Conservation (phyloP, 2,329 filamentous ascomycete genomes). For the Penicillium corylophilum region DNA sequence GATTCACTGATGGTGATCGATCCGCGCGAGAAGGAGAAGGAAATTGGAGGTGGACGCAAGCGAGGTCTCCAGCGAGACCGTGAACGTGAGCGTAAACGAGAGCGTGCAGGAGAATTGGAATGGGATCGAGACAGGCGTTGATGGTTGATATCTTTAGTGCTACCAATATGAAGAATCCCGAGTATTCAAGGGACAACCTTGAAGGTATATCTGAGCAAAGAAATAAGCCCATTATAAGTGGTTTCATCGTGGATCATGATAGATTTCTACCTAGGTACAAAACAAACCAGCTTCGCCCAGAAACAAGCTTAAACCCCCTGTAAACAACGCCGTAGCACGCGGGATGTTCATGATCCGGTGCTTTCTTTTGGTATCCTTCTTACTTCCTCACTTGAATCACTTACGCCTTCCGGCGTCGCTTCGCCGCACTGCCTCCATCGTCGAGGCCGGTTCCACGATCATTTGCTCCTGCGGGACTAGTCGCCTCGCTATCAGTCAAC, state of each 20-base stretch:
- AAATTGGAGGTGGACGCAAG: constrained; percentile 63
- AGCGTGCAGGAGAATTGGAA: constrained; percentile 34
- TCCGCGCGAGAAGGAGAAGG: constrained; percentile 76
- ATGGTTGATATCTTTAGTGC: neutral
- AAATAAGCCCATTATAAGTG: neutral
- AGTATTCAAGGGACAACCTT: neutral
- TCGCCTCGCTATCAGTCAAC: constrained; percentile 46
- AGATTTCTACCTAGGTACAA: neutral
- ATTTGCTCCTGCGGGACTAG: constrained; percentile 42
- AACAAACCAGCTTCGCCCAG: neutral
- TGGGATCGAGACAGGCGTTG: constrained; percentile 31
- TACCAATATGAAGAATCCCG: neutral
- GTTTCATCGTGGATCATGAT: constrained; percentile 3
- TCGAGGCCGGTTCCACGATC: constrained; percentile 25
- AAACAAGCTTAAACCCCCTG: neutral
- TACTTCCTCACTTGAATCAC: neutral
- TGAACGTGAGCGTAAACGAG: constrained; percentile 38
- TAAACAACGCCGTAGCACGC: neutral
- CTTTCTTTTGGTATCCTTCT: neutral
- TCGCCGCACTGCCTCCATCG: constrained; percentile 26
- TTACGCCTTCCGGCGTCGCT: constrained; percentile 36
- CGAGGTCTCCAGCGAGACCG: constrained; percentile 50
- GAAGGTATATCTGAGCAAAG: neutral
- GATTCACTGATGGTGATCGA: constrained; percentile 81
- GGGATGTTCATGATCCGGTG: neutral